Evolutionary conservation across 2,329 filamentous ascomycete genomes (phyloP).

Genomic region (Ophiognomonia clavigignenti-juglandacearum): DNA sequence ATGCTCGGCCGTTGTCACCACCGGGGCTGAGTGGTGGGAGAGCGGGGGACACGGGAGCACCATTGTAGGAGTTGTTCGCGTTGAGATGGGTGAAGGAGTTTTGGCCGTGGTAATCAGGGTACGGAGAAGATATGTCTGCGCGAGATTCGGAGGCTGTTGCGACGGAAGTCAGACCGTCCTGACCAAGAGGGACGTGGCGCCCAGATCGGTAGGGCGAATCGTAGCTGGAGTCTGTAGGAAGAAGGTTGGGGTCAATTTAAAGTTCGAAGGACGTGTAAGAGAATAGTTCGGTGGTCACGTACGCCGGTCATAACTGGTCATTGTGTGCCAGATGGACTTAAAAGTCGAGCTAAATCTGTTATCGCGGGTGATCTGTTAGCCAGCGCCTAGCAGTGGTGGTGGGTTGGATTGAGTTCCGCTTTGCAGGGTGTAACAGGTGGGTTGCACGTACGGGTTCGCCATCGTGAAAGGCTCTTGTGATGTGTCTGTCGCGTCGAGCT

Average conservation of each 20-base stretch:
- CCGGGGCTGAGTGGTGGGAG: slow-evolving; percentile 49
- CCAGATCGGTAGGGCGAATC: slow-evolving; percentile 92
- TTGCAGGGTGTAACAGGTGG: not conserved
- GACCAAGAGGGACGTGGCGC: slow-evolving; percentile 81
- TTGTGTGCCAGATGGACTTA: slow-evolving; percentile 93
- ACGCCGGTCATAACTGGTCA: slow-evolving; percentile 68
- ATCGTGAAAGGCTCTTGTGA: slow-evolving; percentile 12
- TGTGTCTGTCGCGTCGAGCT: slow-evolving; percentile 11
- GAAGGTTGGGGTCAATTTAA: no score
- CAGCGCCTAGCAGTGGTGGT: slow-evolving; percentile 8
- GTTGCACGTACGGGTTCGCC: slow-evolving; percentile 15
- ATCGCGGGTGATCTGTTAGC: slow-evolving; percentile 9
- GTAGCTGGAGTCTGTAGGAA: slow-evolving; percentile 88
- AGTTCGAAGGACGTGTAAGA: slow-evolving; percentile 12
- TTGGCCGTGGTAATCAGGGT: slow-evolving; percentile 65
- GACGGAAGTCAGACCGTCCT: slow-evolving; percentile 69
- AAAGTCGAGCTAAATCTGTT: slow-evolving; percentile 65
- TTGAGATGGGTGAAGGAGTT: slow-evolving; percentile 46
- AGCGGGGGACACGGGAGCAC: slow-evolving; percentile 43
- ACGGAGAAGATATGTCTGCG: slow-evolving; percentile 73
- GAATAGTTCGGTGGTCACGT: slow-evolving; percentile 31
- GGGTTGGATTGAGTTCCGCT: no score
- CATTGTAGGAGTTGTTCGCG: slow-evolving; percentile 55
- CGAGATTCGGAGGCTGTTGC: slow-evolving; percentile 87
- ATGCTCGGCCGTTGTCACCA: slow-evolving; percentile 60